A percentile compares a stretch with the other conserved stretches of the same genome.
These are phyloP conservation scores for Parastagonospora avenae DNA, from an alignment of 2,329 filamentous ascomycete genomes.

Conservation along the genomic window DNA sequence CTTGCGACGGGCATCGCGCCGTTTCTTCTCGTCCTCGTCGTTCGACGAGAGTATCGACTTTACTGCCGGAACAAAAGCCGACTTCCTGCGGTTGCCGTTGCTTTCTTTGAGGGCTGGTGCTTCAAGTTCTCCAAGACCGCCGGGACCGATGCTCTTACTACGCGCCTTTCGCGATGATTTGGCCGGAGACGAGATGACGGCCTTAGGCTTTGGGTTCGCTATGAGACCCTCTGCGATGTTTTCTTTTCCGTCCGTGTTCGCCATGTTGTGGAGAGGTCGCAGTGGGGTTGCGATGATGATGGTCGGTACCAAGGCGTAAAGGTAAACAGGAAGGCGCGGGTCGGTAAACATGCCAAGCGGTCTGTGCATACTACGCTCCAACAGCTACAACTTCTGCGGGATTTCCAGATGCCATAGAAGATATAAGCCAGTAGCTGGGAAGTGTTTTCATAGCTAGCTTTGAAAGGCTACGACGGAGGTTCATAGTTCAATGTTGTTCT, in stretches of 20 bases:
- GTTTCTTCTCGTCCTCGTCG: constrained; percentile 64
- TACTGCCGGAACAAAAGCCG: constrained; percentile 56
- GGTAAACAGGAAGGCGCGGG: constrained; percentile 16
- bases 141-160: constrained; percentile 95
- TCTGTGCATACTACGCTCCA: neutral
- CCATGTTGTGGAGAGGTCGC: constrained; percentile 31
- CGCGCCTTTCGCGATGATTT: constrained; percentile 57
- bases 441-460: too few species aligned
- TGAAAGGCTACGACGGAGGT: too few species aligned
- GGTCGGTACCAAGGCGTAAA: constrained; percentile 7
- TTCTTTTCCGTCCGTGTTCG: constrained; percentile 67
- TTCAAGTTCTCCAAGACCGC: constrained; percentile 85
- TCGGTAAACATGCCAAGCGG: constrained; percentile 5
- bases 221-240: constrained; percentile 60
- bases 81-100: constrained; percentile 76
- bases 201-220: constrained; percentile 31
- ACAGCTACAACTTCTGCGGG: neutral
- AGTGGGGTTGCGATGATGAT: constrained; percentile 14
- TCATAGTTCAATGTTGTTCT: neutral
- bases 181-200: constrained; percentile 33
- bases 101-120: constrained; percentile 75
- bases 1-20: constrained; percentile 87
- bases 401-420: too few species aligned
- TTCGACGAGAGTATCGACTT: constrained; percentile 63
- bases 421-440: too few species aligned